phyloP scores from a whole-genome alignment of 345 rosid genomes.

The Carallia brachiata region DNA sequence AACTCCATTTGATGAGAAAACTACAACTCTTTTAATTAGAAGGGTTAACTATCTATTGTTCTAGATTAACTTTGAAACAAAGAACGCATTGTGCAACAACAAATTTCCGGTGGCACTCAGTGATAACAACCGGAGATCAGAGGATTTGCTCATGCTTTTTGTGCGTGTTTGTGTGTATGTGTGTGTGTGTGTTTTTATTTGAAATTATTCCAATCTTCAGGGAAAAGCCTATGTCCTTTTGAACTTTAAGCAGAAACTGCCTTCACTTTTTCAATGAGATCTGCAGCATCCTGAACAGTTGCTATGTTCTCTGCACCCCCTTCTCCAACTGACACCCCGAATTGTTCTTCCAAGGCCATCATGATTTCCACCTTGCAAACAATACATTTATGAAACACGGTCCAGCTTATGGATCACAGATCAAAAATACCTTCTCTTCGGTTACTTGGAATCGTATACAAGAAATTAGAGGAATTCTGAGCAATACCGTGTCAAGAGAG shows the following conservation, averaged over 20 bases:
- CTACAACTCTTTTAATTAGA: no score
- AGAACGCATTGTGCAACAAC: no score
- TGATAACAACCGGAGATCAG: no score
- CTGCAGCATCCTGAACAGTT: slow-evolving; percentile 66
- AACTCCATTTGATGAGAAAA: no score
- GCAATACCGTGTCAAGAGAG: slow-evolving; percentile 56
- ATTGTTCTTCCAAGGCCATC: slow-evolving; percentile 74
- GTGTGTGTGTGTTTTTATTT: background rate
- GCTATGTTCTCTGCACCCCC: slow-evolving; percentile 55
- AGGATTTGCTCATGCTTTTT: no score
- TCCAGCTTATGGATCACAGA: background rate
- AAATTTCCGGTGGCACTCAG: no score
- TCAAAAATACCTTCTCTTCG: no score
- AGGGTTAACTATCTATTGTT: no score
- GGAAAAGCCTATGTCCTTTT: background rate
- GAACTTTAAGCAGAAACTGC: slow-evolving; percentile 20
- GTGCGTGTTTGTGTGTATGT: no score
- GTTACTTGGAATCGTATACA: no score
- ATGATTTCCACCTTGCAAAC: slow-evolving; percentile 48
- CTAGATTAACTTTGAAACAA: no score
- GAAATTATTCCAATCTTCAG: background rate
- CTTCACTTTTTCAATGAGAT: slow-evolving; percentile 57
- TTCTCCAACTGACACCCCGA: slow-evolving; percentile 56
- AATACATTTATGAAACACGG: background rate
- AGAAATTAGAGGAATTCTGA: background rate